Percentiles rank a stretch among this genome's conserved stretches.
These are phyloP conservation scores for Mycosphaerella arachidis DNA, from an alignment of 2,329 filamentous ascomycete species.

Conservation along the genomic window DNA sequence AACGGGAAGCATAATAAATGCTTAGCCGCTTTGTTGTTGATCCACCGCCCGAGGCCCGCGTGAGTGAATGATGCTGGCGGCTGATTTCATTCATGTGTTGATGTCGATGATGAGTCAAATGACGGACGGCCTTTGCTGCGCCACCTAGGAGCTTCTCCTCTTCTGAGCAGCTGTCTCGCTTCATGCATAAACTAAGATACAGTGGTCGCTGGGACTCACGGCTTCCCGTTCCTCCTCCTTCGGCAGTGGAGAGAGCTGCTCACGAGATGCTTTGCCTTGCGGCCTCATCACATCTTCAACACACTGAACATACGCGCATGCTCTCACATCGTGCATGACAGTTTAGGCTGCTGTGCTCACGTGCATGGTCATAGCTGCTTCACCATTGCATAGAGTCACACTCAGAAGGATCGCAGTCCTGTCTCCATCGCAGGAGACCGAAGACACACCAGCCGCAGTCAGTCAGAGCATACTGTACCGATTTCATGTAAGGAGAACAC, in stretches of 20 bases:
- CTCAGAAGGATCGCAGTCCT: not conserved
- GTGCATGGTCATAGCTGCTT: not conserved
- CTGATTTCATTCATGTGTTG: not conserved
- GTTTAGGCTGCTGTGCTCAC: not conserved
- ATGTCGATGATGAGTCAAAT: not conserved
- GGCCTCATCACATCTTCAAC: not conserved
- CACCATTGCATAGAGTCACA: not conserved
- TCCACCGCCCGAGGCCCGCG: not conserved
- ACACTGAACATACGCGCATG: not conserved
- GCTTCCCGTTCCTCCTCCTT: not conserved
- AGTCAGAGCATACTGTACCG: not conserved
- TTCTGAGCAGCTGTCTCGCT: not conserved
- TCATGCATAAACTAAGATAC: not conserved
- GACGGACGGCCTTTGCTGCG: not conserved
- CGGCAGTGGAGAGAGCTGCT: not conserved
- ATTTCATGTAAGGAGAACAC: not conserved
- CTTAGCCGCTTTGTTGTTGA: not conserved
- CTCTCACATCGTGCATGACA: not conserved
- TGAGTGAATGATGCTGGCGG: not conserved
- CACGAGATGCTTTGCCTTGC: not conserved
- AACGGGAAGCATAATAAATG: not conserved
- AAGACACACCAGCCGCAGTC: not conserved
- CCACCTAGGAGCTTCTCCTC: not conserved
- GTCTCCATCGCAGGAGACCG: too few species aligned
- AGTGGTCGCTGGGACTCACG: not conserved